These are phyloP conservation scores for Bolboschoenus planiculmis DNA, from an alignment of 176 grass and related monocot genomes.

Conservation along the genomic window DNA sequence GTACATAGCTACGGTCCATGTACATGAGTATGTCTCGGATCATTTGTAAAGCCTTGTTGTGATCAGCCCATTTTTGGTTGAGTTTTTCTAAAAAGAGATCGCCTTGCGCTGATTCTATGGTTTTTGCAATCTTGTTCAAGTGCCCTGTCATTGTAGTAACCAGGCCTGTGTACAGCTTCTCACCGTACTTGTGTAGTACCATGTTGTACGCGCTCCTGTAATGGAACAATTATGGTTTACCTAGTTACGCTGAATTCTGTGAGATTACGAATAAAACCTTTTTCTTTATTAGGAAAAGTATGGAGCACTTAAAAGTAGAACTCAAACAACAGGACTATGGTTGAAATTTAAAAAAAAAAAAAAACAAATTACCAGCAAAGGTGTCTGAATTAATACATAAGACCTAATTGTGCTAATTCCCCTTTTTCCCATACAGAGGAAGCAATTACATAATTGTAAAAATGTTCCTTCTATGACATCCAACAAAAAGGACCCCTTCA, in stretches of 20 bases:
- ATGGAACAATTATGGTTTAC: not conserved
- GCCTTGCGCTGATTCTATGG: slow-evolving; percentile 67
- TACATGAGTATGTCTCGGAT: slow-evolving; percentile 95
- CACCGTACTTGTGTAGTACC: slow-evolving; percentile 93
- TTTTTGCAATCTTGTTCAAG: slow-evolving; percentile 70
- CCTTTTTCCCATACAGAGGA: not conserved
- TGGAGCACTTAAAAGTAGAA: not conserved
- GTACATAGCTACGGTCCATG: slow-evolving; percentile 87
- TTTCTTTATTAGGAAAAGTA: not conserved
- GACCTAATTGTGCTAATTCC: not conserved
- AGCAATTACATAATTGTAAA: not conserved
- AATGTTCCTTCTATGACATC: not conserved
- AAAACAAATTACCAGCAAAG: not conserved
- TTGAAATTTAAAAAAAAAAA: no score
- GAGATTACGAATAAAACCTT: no score
- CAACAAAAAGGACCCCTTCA: not conserved
- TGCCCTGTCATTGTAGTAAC: slow-evolving; percentile 68
- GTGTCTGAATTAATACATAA: not conserved
- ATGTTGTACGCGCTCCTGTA: slow-evolving; percentile 96
- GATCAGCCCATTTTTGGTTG: slow-evolving; percentile 75
- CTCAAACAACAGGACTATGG: not conserved
- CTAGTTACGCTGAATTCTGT: not conserved
- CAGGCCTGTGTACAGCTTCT: slow-evolving; percentile 72
- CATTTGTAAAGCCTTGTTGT: slow-evolving; percentile 92
- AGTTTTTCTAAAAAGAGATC: slow-evolving; percentile 84